These are phyloP conservation scores for Sphaceloma murrayae DNA, from an alignment of 2,329 filamentous ascomycete species.

Conservation along the genomic window DNA sequence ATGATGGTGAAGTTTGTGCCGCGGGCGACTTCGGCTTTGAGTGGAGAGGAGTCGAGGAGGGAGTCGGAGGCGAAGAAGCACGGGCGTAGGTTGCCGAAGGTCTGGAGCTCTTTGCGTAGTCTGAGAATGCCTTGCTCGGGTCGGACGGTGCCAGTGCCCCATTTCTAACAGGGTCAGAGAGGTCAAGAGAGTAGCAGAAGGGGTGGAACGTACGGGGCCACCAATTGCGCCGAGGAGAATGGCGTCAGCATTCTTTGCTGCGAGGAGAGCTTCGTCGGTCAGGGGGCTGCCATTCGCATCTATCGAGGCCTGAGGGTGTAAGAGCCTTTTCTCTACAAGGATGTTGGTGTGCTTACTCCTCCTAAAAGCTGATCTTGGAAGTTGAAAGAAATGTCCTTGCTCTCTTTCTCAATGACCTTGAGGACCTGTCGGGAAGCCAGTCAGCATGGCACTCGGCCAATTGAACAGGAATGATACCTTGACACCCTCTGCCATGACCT, in stretches of 20 bases:
- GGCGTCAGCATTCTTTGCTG: conserved; percentile 77
- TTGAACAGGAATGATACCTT: conserved; percentile 48
- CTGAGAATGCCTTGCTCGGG: conserved; percentile 86
- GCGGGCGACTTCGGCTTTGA: conserved; percentile 75
- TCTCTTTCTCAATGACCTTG: conserved; percentile 63
- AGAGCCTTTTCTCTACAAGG: conserved; percentile 16
- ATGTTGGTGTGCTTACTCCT: conserved; percentile 55
- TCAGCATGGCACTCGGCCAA: background rate
- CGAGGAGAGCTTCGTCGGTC: conserved; percentile 71
- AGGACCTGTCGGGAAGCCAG: conserved; percentile 51
- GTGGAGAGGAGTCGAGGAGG: conserved; percentile 73
- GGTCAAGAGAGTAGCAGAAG: background rate
- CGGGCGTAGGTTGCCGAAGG: conserved; percentile 90
- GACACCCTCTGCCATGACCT: conserved; percentile 76
- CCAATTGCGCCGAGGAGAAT: conserved; percentile 90
- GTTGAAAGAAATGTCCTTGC: conserved; percentile 69
- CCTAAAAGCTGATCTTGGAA: conserved; percentile 84
- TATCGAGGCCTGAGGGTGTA: conserved; percentile 63
- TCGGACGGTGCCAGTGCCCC: conserved; percentile 78
- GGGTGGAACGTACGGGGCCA: conserved; percentile 59
- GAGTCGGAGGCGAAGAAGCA: conserved; percentile 90
- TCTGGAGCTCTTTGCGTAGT: conserved; percentile 85
- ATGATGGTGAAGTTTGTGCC: conserved; percentile 90
- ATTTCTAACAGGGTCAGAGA: conserved; percentile 50
- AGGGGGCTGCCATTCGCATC: conserved; percentile 68